Percentiles rank a stretch among this genome's conserved stretches.
phyloP scores from a whole-genome alignment of 2,329 filamentous ascomycete genomes.

The Aspergillus fijiensis region DNA sequence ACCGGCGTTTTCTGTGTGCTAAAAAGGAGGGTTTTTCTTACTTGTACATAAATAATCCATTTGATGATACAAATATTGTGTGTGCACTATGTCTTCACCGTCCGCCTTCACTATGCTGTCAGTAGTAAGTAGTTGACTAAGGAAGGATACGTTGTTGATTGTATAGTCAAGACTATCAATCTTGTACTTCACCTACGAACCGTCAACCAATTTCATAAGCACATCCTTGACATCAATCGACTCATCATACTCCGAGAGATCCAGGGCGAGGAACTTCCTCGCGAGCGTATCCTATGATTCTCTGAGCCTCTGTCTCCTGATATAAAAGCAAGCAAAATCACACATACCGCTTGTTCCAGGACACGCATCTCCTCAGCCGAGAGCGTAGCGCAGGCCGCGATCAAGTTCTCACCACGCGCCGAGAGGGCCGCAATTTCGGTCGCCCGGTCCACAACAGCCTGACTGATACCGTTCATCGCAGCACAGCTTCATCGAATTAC shows the following conservation, averaged over 20 bases:
- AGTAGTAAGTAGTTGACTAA: no score
- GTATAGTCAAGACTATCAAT: not conserved
- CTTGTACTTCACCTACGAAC: not conserved
- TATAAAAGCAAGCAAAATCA: not conserved
- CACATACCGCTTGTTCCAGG: slow-evolving; percentile 64
- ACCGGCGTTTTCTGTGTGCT: slow-evolving; percentile 21
- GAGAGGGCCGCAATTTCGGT: slow-evolving; percentile 69
- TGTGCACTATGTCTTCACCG: not conserved
- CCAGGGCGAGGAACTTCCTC: slow-evolving; percentile 17
- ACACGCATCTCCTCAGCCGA: slow-evolving; percentile 62
- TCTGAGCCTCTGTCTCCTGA: not conserved
- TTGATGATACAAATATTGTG: slow-evolving; percentile 14
- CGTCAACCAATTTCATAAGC: slow-evolving; percentile 13
- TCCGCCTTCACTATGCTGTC: no score
- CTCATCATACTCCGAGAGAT: slow-evolving; percentile 11
- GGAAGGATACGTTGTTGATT: no score
- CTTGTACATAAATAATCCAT: slow-evolving; percentile 26
- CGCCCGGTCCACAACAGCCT: slow-evolving; percentile 70
- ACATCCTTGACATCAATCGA: slow-evolving; percentile 1
- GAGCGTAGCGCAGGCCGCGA: slow-evolving; percentile 68
- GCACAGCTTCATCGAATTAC: slow-evolving; percentile 60
- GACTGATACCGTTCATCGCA: slow-evolving; percentile 77
- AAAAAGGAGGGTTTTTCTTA: slow-evolving; percentile 19
- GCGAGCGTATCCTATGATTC: slow-evolving; percentile 18
- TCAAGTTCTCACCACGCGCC: slow-evolving; percentile 72